Evolutionary conservation across 1,284 basidiomycete genomes (phyloP), one percentile per base, ranked within the genome.

Genomic region (Moesziomyces antarcticus): DNA sequence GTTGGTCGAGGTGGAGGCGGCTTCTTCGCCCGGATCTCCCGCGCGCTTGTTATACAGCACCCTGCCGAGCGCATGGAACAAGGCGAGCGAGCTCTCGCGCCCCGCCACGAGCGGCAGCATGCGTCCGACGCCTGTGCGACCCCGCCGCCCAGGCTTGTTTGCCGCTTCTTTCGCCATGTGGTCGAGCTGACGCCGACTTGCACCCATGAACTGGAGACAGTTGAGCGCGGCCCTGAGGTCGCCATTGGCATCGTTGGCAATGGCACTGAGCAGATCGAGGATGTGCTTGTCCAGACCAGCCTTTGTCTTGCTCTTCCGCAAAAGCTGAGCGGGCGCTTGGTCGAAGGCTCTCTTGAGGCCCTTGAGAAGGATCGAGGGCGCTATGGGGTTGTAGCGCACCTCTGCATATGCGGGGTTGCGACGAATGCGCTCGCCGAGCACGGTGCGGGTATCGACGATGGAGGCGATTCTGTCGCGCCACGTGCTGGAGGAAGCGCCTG

Each of bases 61-160:
- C 85, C 93, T 96, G 7, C 96, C 97, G 40, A 99, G 86, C 8
- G 97, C 86, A 85, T 98, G 97, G 80, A 98, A 99, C 42, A 99
- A 86, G 3, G 89, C 90, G 10, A 99, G 86, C 57, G 90, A 92
- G 75, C 93, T 91, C 78, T 98, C 96, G 50, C 93, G 87, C 1
- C 75, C 70, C 14, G 61, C 63, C 5, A 63, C 57, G 18, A 66
- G 40, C 35, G 56, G 53, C 18, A 67, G 57, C 46, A 59, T 22
- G 27, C 24, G 70, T 16, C 60, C n/a, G 44, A 60, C 42, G 1
- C 49, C 54, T 10, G 11, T 55, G 4, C 22, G 30, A 20, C 41
- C n/a, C 10, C 49, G 42, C 25, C 53, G 21, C 9, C 18, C 41
- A 13, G 41, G 46, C 7, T 24, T 45, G 10, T 30, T 46, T 9